Base-by-base conservation (phyloP, 2,329 filamentous ascomycete species). In the Neocucurbitaria cava region DNA sequence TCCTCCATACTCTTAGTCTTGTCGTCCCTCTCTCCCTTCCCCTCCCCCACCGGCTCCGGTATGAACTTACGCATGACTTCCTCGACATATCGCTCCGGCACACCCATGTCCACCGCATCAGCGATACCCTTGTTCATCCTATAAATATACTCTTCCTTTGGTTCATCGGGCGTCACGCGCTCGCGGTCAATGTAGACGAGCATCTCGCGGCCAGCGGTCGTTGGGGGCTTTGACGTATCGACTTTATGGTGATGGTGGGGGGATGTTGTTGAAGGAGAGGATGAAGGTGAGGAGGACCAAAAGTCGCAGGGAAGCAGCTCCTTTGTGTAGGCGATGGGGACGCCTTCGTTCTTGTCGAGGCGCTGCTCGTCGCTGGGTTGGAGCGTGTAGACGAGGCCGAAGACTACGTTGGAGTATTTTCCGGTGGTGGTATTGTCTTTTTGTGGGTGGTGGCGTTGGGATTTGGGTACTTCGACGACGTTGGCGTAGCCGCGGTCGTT, bases 401-500 rank as follows among this genome's bases (percentile, higher is more conserved):
- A 77, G 31, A 77, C 75, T 0, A 54, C 52, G 21, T 61, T 45
- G 1, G 33, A 82, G 49, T 83, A 80, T 17, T 38, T 20, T 15
- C 39, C 21, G 24, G 28, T 7, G 21, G 10, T 17, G 8, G 35
- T 9, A 15, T 41, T 31, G 26, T 46, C 35, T 21, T 11, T 3
- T 43, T 30, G 6, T 43, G 9, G 41, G 1, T 40, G 4, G n/a
- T n/a, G n/a, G n/a, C n/a, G n/a, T n/a, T n/a, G 18, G 2, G 5
- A 21, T 45, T 35, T 5, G 20, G 43, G 26, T 21, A 13, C 40
- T 30, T 64, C 69, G 23, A 86, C 81, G n/a, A 91, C 77, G 67
- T 90, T 91, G 35, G 89, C 89, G 69, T 87, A 90, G 13, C 87
- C 87, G 1, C 87, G 81, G 41, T 78, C 73, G 67, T 87, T 88